Conservation (phyloP, 495 filamentous ascomycete genomes). For the Clohesyomyces aquaticus region DNA sequence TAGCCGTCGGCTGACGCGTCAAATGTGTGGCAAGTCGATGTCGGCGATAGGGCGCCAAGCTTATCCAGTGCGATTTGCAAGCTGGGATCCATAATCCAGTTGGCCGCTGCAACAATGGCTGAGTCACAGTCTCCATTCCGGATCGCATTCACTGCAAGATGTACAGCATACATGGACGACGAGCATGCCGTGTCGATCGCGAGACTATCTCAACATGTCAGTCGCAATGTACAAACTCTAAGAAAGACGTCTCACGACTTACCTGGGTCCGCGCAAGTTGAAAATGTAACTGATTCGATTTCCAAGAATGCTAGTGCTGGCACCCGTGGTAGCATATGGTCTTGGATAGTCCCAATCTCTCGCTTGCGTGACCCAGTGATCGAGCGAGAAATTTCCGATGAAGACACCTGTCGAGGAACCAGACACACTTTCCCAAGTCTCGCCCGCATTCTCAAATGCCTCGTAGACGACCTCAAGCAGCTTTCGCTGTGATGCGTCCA, state of each 20-base stretch:
- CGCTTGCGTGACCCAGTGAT: slow-evolving; percentile 22
- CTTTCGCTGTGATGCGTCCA: slow-evolving; percentile 33
- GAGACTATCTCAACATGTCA: slow-evolving; percentile 5
- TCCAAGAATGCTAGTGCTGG: slow-evolving; percentile 5
- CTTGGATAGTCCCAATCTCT: slow-evolving; percentile 17
- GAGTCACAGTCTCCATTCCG: slow-evolving; percentile 38
- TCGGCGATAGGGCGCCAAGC: slow-evolving; percentile 23
- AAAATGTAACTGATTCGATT: slow-evolving; percentile 34
- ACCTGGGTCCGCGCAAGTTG: slow-evolving; percentile 39
- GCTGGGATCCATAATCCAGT: slow-evolving; percentile 52
- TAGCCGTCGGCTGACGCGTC: slow-evolving; percentile 33
- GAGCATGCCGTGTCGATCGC: slow-evolving; percentile 32
- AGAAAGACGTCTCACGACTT: neutral
- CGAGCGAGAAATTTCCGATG: slow-evolving; percentile 26
- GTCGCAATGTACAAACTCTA: neutral
- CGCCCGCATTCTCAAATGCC: slow-evolving; percentile 42
- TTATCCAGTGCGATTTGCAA: neutral
- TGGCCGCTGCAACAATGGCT: slow-evolving; percentile 44
- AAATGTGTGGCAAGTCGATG: slow-evolving; percentile 28
- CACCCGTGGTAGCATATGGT: slow-evolving; percentile 10
- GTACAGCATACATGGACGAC: slow-evolving; percentile 41
- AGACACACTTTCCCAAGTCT: slow-evolving; percentile 40
- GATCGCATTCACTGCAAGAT: slow-evolving; percentile 36
- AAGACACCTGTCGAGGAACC: slow-evolving; percentile 26
- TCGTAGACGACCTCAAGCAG: slow-evolving; percentile 42